Evolutionary conservation across 2,329 filamentous ascomycete species (phyloP).

Genomic region (Diaporthe citri): DNA sequence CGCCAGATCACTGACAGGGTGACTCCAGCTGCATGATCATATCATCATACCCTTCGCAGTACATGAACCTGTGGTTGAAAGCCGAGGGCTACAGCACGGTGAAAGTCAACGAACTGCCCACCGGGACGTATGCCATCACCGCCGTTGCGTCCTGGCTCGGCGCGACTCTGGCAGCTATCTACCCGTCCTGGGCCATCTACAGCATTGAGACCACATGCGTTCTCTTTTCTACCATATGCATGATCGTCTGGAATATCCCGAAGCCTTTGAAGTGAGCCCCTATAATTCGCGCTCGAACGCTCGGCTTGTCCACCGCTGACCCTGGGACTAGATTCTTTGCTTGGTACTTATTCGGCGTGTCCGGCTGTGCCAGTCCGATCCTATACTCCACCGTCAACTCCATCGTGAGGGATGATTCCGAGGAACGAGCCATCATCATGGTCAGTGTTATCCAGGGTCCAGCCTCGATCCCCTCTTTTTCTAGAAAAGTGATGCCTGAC

Average conservation of each 20-base stretch:
- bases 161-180: slow-evolving; percentile 63
- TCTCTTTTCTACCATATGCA: slow-evolving; percentile 58
- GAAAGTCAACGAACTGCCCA: slow-evolving; percentile 64
- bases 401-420: slow-evolving; percentile 54
- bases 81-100: slow-evolving; percentile 60
- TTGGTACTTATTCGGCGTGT: slow-evolving; percentile 56
- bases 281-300: not conserved
- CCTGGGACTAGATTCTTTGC: slow-evolving; percentile 51
- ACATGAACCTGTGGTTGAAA: slow-evolving; percentile 68
- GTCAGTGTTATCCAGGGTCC: slow-evolving; percentile 41
- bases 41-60: slow-evolving; percentile 58
- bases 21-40: slow-evolving; percentile 56
- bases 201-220: slow-evolving; percentile 54
- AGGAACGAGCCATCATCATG: slow-evolving; percentile 56
- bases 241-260: slow-evolving; percentile 64
- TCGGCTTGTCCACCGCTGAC: not conserved
- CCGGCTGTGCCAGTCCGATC: slow-evolving; percentile 56
- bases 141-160: slow-evolving; percentile 63
- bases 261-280: slow-evolving; percentile 56
- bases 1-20: not conserved
- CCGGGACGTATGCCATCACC: slow-evolving; percentile 60
- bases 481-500: not conserved
- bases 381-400: slow-evolving; percentile 59
- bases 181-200: slow-evolving; percentile 63
- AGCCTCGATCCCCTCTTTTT: not conserved